Evolutionary conservation across 2,329 filamentous ascomycete genomes (phyloP).

Genomic region (Thelonectria blattea): DNA sequence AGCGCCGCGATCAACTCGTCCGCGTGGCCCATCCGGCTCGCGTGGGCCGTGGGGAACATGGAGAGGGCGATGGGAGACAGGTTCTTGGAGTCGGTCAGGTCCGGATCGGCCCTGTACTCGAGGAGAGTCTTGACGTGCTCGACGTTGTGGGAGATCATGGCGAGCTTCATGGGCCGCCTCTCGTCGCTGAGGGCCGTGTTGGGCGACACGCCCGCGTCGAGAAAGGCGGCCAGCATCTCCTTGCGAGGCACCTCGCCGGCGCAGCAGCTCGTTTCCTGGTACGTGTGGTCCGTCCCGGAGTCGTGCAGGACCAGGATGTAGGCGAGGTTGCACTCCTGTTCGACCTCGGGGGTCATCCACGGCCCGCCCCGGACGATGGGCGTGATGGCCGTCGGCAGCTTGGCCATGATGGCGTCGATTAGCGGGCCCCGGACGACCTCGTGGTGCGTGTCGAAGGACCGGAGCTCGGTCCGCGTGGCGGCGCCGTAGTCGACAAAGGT

Average conservation of each 20-base stretch:
- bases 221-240: not conserved
- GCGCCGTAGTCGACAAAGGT: constrained; percentile 6
- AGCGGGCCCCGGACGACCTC: not conserved
- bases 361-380: not conserved
- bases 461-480: not conserved
- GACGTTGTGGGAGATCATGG: not conserved
- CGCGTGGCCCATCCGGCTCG: not conserved
- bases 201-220: not conserved
- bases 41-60: not conserved
- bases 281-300: not conserved
- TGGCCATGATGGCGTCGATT: not conserved
- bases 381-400: not conserved
- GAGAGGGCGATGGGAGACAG: not conserved
- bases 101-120: not conserved
- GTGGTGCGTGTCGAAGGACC: too few relatives aligned
- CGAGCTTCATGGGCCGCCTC: not conserved
- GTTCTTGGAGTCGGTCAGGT: not conserved
- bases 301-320: not conserved
- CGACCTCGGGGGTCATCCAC: not conserved
- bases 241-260: not conserved
- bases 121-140: not conserved
- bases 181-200: not conserved
- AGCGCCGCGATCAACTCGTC: not conserved
- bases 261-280: not conserved
- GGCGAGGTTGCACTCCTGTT: not conserved